Base-by-base conservation (phyloP, 192 early-diverging fungal species). In the Mortierella hygrophila region DNA sequence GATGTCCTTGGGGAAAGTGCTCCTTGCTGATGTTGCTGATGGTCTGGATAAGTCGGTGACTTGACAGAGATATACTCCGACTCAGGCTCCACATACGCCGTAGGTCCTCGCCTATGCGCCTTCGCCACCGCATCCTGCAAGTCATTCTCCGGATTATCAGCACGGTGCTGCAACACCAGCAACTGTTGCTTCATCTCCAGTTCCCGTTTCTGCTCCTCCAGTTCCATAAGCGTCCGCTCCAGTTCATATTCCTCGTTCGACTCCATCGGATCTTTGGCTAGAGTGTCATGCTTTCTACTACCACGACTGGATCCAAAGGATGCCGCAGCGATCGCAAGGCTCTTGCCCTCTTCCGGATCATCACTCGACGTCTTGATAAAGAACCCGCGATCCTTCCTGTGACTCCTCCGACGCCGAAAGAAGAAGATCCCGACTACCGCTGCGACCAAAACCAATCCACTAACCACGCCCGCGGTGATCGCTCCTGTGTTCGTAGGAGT, bases 381-480 rank as follows among this genome's bases (percentile, higher is more conserved):
- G 26, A 32, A 32, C 6, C 26, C 29, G 1, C 60, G 60, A 13
- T 21, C 60, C 6, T 29, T 63, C 26, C n/a, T 13, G 1, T 13
- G 60, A 8, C 29, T 63, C 26, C 60, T 29, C 1, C n/a, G 60
- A 21, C 29, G 21, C 26, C 26, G 60, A 3, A 63, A 29, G 15
- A 63, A 63, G 10, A 63, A 63, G 10, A 63, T 32, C 60, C 60
- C 60, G 1, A 29, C 11, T 0, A 63, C n/a, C 21, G 60, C 60
- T 5, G n/a, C 60, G 2, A 11, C 26, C 7, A 63, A 13, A 9
- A 65, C 79, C 6, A 86, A 1, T 11, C 75, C 78, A 47, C 74
- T 76, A 32, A 81, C 76, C 0, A 78, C 76, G 21, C 84, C 84
- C 55, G 71, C 84, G 15, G 76, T 76, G 74, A 86, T 77, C 4